A percentile compares a stretch with the other conserved stretches of the same genome.
Evolutionary conservation across 2,329 filamentous ascomycete genomes (phyloP).

Genomic region (Furcasterigmium furcatum): DNA sequence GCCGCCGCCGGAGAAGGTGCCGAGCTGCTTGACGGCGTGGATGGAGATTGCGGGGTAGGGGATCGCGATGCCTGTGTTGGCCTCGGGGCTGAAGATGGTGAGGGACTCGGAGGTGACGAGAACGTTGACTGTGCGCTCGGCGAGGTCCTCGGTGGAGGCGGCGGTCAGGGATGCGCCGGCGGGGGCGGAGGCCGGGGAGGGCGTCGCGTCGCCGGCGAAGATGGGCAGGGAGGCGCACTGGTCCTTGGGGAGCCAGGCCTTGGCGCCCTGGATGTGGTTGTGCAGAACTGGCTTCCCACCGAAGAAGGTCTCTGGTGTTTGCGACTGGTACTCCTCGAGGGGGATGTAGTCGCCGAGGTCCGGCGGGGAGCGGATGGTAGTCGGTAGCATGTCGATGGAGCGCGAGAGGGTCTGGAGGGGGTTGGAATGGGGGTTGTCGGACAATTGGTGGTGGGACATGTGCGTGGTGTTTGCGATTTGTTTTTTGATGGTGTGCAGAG

Average conservation of each 20-base stretch:
- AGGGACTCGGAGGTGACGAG: conserved; percentile 62
- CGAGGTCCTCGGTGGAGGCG: conserved; percentile 25
- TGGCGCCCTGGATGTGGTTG: conserved; percentile 53
- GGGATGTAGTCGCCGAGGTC: conserved; percentile 57
- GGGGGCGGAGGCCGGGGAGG: conserved; percentile 24
- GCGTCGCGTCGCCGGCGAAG: conserved; percentile 36
- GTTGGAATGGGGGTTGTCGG: conserved; percentile 8
- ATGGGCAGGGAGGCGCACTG: conserved; percentile 55
- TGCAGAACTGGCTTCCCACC: conserved; percentile 69
- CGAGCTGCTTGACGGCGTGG: conserved; percentile 66
- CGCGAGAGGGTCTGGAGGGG: conserved; percentile 3
- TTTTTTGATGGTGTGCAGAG: no score
- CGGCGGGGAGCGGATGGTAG: conserved; percentile 56
- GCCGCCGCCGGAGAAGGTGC: conserved; percentile 28
- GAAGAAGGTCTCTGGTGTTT: conserved; percentile 71
- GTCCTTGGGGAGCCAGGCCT: conserved; percentile 52
- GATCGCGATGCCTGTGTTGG: conserved; percentile 61
- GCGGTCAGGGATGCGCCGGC: conserved; percentile 33
- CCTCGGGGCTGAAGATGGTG: conserved; percentile 59
- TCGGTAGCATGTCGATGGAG: conserved; percentile 37
- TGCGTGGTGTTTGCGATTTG: no score
- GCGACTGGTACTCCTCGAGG: conserved; percentile 66
- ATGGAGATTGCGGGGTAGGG: conserved; percentile 73
- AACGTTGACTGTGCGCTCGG: conserved; percentile 49
- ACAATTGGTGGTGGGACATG: background rate